These are phyloP conservation scores for Discostella stelligeroides DNA, from an alignment of 108 stramenopile species.

Conservation along the genomic window DNA sequence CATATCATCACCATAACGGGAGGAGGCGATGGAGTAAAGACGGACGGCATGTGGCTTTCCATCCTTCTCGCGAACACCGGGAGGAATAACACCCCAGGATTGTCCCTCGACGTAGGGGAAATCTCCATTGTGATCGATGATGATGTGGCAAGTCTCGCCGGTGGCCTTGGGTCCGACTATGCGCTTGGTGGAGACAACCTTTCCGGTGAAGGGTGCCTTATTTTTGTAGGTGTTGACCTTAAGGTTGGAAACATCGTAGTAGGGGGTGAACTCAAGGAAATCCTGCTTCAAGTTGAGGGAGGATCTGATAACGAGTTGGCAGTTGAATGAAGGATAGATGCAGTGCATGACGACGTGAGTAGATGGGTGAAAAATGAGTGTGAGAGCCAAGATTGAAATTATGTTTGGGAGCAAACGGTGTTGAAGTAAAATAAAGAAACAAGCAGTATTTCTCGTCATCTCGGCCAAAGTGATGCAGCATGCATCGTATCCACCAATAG, in stretches of 20 bases:
- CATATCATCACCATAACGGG: slow-evolving; percentile 98
- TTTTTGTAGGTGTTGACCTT: slow-evolving; percentile 96
- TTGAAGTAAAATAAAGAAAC: no score
- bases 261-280: slow-evolving; percentile 96
- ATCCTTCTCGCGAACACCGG: slow-evolving; percentile 91
- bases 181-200: slow-evolving; percentile 96
- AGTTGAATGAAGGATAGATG: neutral
- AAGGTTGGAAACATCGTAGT: slow-evolving; percentile 90
- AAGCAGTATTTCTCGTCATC: no score
- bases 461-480: no score
- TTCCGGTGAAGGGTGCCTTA: slow-evolving; percentile 96
- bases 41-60: slow-evolving; percentile 96
- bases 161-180: slow-evolving; percentile 97
- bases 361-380: neutral
- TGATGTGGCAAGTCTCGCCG: slow-evolving; percentile 98
- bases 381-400: no score
- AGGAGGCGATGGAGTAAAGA: slow-evolving; percentile 97
- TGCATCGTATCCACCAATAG: no score
- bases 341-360: no score
- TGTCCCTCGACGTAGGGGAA: slow-evolving; percentile 99
- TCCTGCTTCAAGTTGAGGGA: slow-evolving; percentile 81
- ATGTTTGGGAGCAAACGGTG: no score
- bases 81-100: slow-evolving; percentile 96
- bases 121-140: slow-evolving; percentile 97
- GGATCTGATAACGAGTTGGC: slow-evolving; percentile 20